Evolutionary conservation across 2,329 filamentous ascomycete genomes (phyloP), one percentile per base, ranked within the genome.

Genomic region (Bisporella sp.): DNA sequence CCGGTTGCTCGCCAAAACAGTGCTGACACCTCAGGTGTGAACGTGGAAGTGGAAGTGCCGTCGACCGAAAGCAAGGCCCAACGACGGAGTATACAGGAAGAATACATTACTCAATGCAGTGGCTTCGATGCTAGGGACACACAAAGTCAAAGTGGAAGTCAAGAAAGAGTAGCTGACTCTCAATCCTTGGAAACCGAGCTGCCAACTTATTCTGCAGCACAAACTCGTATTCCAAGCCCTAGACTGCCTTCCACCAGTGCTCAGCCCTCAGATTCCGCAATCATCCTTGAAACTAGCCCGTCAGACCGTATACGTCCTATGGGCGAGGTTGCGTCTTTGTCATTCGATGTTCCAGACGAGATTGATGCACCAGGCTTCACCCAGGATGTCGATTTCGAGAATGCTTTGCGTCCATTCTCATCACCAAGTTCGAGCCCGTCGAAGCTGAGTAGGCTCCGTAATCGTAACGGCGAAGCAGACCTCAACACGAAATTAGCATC

Each of bases 221-320:
- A 37, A 37, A 37, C 35, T n/a, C 35, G n/a, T 37, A 37, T n/a
- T 9, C 35, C 4, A 37, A 8, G n/a, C 8, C n/a, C 35, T 37
- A 2, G n/a, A 37, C 2, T 37, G 35, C 35, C 35, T 9, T 8
- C 8, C 8, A 37, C 35, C 35, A 28, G 21, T 12, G 40, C 40
- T 42, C 21, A 21, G 21, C 21, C 21, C 21, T 12, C 31, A 31
- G 42, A 45, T 13, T 6, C 29, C 4, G 12, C 7, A 37, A n/a
- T 37, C 2, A 37, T 66, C 8, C 64, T 59, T n/a, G 64, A 66
- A 45, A 65, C 63, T 4, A 64, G 62, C 43, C 64, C 63, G n/a
- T 41, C 51, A 5, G 48, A 48, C n/a, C 39, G 50, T 21, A 46
- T 59, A 13, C 52, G 57, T 4, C 56, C 59, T 2, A 60, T 65